These are phyloP conservation scores for Penicillium bovifimosum DNA, from an alignment of 495 filamentous ascomycete species.

Conservation along the genomic window DNA sequence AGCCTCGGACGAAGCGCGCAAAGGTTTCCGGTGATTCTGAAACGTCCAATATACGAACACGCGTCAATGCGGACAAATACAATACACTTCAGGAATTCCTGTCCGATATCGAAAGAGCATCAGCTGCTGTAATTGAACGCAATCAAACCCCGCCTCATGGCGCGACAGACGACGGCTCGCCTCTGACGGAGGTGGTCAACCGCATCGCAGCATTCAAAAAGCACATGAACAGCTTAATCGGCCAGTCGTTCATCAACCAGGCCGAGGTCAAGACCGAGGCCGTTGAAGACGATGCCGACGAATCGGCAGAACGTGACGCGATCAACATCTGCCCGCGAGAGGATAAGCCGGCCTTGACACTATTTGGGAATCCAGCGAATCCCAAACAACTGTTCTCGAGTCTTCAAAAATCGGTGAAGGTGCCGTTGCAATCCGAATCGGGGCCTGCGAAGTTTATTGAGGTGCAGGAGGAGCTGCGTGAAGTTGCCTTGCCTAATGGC, in stretches of 20 bases:
- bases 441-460: constrained; percentile 42
- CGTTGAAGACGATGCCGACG: constrained; percentile 35
- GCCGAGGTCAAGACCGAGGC: constrained; percentile 38
- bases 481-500: constrained; percentile 64
- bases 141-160: constrained; percentile 34
- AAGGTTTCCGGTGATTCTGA: constrained; percentile 42
- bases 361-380: constrained; percentile 61
- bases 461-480: constrained; percentile 48
- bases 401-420: constrained; percentile 51
- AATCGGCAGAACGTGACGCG: constrained; percentile 17
- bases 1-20: constrained; percentile 45
- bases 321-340: constrained; percentile 29
- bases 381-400: constrained; percentile 81
- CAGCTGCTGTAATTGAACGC: constrained; percentile 39
- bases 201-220: constrained; percentile 45
- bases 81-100: constrained; percentile 44
- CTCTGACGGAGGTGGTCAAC: constrained; percentile 37
- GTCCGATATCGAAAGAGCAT: constrained; percentile 47
- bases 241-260: constrained; percentile 34
- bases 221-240: constrained; percentile 44
- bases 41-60: constrained; percentile 33
- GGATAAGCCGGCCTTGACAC: constrained; percentile 59
- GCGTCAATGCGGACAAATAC: constrained; percentile 40
- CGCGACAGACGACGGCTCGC: constrained; percentile 26
- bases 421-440: constrained; percentile 33